A percentile compares a stretch with the other conserved stretches of the same genome.
Conservation (phyloP, 2,329 filamentous ascomycete genomes). For the Amylocarpus encephaloides region DNA sequence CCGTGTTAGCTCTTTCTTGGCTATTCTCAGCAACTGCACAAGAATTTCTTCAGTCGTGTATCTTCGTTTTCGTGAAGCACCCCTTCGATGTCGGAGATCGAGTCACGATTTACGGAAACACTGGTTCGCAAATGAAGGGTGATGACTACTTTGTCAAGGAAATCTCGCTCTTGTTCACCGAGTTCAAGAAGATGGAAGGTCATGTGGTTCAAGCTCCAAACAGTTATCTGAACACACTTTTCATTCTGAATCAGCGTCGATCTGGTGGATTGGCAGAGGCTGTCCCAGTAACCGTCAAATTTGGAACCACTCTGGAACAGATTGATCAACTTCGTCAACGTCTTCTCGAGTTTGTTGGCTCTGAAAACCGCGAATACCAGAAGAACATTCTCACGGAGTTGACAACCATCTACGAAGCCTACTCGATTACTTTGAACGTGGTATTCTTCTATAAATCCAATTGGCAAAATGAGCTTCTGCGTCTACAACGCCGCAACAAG, state of each 20-base stretch:
- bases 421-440: constrained; percentile 81
- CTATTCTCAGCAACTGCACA: constrained; percentile 87
- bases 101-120: constrained; percentile 85
- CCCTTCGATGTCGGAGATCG: constrained; percentile 95
- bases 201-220: constrained; percentile 95
- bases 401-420: constrained; percentile 70
- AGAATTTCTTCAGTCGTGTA: constrained; percentile 87
- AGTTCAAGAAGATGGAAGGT: constrained; percentile 98
- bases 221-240: constrained; percentile 84
- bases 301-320: constrained; percentile 75
- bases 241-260: constrained; percentile 90
- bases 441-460: constrained; percentile 98
- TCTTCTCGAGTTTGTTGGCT: constrained; percentile 74
- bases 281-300: constrained; percentile 76
- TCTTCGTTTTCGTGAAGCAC: constrained; percentile 96
- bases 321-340: constrained; percentile 76
- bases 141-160: constrained; percentile 97
- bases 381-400: constrained; percentile 82
- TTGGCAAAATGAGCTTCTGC: constrained; percentile 90
- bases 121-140: constrained; percentile 67
- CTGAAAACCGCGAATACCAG: constrained; percentile 86
- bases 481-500: constrained; percentile 85
- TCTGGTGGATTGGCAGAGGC: constrained; percentile 85
- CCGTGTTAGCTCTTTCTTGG: constrained; percentile 87
- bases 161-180: constrained; percentile 86